Percentiles rank a stretch among this genome's conserved stretches.
Evolutionary conservation across 805 yeast species (phyloP).

Genomic region (Saturnispora ahearnii): DNA sequence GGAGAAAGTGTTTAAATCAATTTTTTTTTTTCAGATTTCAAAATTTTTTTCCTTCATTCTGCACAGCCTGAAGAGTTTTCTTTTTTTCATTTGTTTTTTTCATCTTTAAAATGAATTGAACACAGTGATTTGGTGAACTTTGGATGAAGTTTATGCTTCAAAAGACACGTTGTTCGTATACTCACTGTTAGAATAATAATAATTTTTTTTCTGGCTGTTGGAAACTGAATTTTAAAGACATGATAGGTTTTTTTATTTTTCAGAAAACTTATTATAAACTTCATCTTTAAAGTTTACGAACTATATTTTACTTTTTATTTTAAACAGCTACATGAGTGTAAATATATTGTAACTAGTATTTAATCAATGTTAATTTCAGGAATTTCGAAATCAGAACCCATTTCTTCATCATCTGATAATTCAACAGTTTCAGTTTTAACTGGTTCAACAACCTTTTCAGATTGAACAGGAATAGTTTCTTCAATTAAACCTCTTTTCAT

Average conservation of each 20-base stretch:
- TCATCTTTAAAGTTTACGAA: not conserved
- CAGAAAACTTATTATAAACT: not conserved
- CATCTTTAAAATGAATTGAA: not conserved
- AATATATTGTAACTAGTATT: conserved; percentile 12
- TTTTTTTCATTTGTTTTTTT: not conserved
- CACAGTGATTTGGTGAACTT: conserved; percentile 3
- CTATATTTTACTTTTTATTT: not conserved
- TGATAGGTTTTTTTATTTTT: not conserved
- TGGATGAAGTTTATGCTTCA: not conserved
- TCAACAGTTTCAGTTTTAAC: conserved; percentile 4
- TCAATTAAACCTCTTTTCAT: conserved; percentile 7
- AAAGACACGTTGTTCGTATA: conserved; percentile 3
- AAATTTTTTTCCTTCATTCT: conserved; percentile 1
- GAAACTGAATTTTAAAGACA: conserved; percentile 2
- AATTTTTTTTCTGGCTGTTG: not conserved
- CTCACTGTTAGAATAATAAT: not conserved
- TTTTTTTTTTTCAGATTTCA: not conserved
- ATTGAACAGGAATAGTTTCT: conserved; percentile 5
- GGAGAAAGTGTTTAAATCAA: not conserved
- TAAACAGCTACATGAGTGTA: not conserved
- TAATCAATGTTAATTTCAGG: conserved; percentile 29
- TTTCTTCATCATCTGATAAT: conserved; percentile 16
- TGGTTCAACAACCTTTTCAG: conserved; percentile 18
- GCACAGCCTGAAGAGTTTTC: conserved; percentile 10
- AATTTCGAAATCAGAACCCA: conserved; percentile 29